Percentiles rank a stretch among this genome's conserved stretches.
Evolutionary conservation across 2,329 filamentous ascomycete species (phyloP).

Genomic region (Dothistroma pini): DNA sequence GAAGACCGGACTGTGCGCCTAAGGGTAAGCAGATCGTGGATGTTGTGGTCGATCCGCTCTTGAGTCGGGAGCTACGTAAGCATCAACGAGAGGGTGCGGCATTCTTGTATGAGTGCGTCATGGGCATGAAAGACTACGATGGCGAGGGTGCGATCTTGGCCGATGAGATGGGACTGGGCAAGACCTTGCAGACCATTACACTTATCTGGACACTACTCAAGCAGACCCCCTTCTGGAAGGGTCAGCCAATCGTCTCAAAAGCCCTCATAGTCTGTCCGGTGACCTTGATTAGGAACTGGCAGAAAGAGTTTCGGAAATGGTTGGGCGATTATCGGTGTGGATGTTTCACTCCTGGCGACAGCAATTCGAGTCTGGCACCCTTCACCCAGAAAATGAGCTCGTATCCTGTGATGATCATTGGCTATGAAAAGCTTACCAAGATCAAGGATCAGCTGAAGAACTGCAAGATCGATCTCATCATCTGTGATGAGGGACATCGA

Average conservation of each 20-base stretch:
- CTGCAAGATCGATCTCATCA: slow-evolving; percentile 63
- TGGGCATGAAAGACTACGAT: slow-evolving; percentile 64
- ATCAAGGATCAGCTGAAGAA: slow-evolving; percentile 64
- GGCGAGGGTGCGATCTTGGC: slow-evolving; percentile 68
- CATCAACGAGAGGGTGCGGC: slow-evolving; percentile 68
- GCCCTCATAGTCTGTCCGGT: slow-evolving; percentile 71
- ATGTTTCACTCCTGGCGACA: slow-evolving; percentile 62
- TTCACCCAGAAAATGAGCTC: slow-evolving; percentile 62
- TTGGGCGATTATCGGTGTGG: slow-evolving; percentile 67
- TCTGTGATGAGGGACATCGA: slow-evolving; percentile 67
- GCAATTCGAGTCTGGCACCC: slow-evolving; percentile 58
- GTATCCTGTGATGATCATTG: slow-evolving; percentile 70
- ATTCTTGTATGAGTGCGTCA: slow-evolving; percentile 72
- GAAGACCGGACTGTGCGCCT: slow-evolving; percentile 51
- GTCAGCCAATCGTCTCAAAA: slow-evolving; percentile 61
- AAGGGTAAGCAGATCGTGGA: slow-evolving; percentile 65
- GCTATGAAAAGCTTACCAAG: slow-evolving; percentile 65
- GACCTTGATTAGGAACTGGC: slow-evolving; percentile 69
- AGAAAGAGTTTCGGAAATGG: slow-evolving; percentile 70
- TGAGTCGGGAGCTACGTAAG: slow-evolving; percentile 59
- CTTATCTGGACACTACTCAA: slow-evolving; percentile 69
- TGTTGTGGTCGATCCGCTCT: slow-evolving; percentile 66
- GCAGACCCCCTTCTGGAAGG: slow-evolving; percentile 63
- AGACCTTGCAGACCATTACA: slow-evolving; percentile 69
- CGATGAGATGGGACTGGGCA: slow-evolving; percentile 73